These are phyloP conservation scores for Colletotrichum aenigma DNA, from an alignment of 2,329 filamentous ascomycete genomes.

Conservation along the genomic window DNA sequence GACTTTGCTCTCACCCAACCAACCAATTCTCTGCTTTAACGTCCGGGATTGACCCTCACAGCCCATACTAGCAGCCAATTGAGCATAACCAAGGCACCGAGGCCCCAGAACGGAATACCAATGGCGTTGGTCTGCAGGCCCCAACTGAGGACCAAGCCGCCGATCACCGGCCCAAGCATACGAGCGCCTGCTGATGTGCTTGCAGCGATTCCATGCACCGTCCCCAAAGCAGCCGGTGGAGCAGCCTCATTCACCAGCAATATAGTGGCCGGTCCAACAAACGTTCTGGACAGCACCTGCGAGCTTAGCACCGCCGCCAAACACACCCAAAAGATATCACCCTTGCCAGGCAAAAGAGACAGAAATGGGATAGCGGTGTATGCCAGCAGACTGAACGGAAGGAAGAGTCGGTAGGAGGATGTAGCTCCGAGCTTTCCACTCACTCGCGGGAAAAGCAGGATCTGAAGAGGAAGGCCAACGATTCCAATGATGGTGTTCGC, in stretches of 20 bases:
- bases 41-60: not conserved
- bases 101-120: not conserved
- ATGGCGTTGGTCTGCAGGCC: slow-evolving; percentile 12
- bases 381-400: slow-evolving; percentile 25
- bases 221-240: slow-evolving; percentile 24
- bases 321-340: slow-evolving; percentile 22
- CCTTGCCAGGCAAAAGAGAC: slow-evolving; percentile 20
- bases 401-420: slow-evolving; percentile 23
- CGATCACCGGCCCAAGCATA: slow-evolving; percentile 26
- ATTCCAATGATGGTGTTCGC: slow-evolving; percentile 27
- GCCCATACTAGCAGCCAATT: not conserved
- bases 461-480: slow-evolving; percentile 26
- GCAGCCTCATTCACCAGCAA: slow-evolving; percentile 29
- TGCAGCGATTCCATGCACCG: slow-evolving; percentile 27
- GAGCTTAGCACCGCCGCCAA: slow-evolving; percentile 18
- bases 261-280: slow-evolving; percentile 27
- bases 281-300: slow-evolving; percentile 25
- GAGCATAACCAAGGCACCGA: not conserved
- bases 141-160: slow-evolving; percentile 26
- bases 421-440: slow-evolving; percentile 19
- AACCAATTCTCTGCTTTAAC: not conserved
- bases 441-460: slow-evolving; percentile 24
- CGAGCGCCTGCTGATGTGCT: slow-evolving; percentile 26
- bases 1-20: not conserved
- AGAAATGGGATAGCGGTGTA: slow-evolving; percentile 26